These are phyloP conservation scores for Vitis vinifera DNA, from an alignment of 164 flowering plant species.

Conservation along the genomic window DNA sequence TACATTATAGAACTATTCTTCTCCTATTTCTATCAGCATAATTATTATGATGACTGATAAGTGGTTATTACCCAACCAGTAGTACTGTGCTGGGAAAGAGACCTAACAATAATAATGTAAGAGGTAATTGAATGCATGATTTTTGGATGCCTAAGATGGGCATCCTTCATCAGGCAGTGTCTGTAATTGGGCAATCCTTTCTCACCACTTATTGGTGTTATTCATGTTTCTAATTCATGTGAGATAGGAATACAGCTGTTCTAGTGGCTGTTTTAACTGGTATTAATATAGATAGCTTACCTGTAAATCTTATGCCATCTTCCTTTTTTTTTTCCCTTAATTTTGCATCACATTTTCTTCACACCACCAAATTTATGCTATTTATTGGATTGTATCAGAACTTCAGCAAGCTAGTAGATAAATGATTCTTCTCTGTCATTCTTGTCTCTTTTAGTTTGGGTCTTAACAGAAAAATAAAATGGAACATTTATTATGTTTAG, in stretches of 20 bases:
- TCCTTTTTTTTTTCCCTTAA: too few species aligned
- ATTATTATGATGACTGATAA: background rate
- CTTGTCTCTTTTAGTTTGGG: background rate
- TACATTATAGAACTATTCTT: background rate
- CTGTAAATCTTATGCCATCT: too few species aligned
- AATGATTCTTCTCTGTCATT: background rate
- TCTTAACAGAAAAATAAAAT: background rate
- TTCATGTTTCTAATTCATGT: background rate
- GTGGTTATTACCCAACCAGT: background rate
- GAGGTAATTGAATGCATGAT: background rate
- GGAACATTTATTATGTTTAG: background rate
- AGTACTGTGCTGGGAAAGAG: background rate
- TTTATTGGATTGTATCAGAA: too few species aligned
- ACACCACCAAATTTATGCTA: too few species aligned
- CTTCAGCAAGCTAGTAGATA: background rate
- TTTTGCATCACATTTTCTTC: too few species aligned
- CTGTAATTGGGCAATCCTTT: background rate
- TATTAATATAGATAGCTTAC: too few species aligned
- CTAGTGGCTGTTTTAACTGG: background rate
- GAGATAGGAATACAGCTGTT: background rate
- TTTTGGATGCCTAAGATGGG: background rate
- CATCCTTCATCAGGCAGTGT: background rate
- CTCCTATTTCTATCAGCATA: background rate
- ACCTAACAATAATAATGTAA: too few species aligned
- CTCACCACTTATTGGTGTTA: background rate